phyloP scores from a whole-genome alignment of 2,329 filamentous ascomycete species.

The Pyricularia grisea region DNA sequence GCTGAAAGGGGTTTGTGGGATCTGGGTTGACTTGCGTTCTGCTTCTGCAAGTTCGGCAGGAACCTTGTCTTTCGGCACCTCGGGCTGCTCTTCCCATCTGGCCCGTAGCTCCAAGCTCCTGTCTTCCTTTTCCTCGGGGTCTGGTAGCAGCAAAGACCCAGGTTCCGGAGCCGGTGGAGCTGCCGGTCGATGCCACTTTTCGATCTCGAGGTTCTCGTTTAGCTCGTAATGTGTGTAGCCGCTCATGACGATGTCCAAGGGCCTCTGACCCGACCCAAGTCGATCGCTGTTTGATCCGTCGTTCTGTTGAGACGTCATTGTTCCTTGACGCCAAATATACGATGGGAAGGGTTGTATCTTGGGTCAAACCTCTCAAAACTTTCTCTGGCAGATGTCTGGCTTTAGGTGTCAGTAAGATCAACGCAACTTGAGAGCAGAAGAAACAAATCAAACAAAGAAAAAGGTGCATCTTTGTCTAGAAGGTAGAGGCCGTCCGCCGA shows the following conservation, averaged over 20 bases:
- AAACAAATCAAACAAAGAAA: neutral
- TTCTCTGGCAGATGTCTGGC: neutral
- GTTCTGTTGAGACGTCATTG: neutral
- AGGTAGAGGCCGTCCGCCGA: neutral
- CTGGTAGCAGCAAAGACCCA: neutral
- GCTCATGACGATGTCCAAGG: neutral
- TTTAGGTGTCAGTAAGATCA: neutral
- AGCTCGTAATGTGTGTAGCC: neutral
- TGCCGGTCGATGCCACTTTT: neutral
- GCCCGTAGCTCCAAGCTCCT: neutral
- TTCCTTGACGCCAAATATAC: neutral
- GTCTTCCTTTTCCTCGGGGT: neutral
- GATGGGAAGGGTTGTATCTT: neutral
- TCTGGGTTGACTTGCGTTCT: neutral
- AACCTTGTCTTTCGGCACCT: conserved; percentile 1
- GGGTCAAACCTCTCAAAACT: neutral
- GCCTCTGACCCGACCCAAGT: neutral
- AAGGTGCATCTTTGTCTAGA: neutral
- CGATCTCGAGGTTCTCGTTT: conserved; percentile 2
- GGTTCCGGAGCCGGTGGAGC: neutral
- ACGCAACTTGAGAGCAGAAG: neutral
- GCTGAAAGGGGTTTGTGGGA: neutral
- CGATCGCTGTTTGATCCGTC: neutral
- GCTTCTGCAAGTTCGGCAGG: neutral
- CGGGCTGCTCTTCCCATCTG: neutral